Base-by-base conservation (phyloP, 2,329 filamentous ascomycete species). In the Ophiobolus disseminans region DNA sequence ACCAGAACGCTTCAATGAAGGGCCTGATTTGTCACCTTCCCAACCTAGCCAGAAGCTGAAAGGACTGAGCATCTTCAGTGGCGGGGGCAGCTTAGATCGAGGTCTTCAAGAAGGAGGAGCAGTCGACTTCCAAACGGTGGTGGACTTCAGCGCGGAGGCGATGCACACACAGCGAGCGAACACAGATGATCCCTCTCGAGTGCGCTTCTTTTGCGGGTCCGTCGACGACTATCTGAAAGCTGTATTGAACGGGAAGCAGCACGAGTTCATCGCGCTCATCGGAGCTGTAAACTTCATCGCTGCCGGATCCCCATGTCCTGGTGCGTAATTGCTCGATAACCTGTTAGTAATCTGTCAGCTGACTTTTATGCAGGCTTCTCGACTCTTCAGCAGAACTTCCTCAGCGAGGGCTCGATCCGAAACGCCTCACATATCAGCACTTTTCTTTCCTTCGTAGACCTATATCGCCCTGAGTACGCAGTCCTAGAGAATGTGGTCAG, bases 361-460 rank as follows among this genome's bases (percentile, higher is more conserved):
- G 45, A 21, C 8, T 1, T 9, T 11, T 5, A 2, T 28, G 9
- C 9, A 59, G 90, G 88, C 0, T 94, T 91, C 61, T 91, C 88
- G 0, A 44, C 57, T 0, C 69, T 90, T 1, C 92, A 92, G 4
- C 58, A 58, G 0, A 71, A 86, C 58, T 85, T 80, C 59, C 74
- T 77, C 0, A 86, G 81, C 2, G 64, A 76, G 0, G 44, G 75
- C 3, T 86, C 88, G 7, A 72, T 85, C 5, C 83, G 84, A 49
- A 91, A 94, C 63, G 87, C 88, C 25, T 92, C 89, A 0, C 82
- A 94, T 22, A 82, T 94, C 0, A 89, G 88, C 0, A 88, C 88
- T 0, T 90, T 93, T 28, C 86, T 86, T 0, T 85, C 89, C 0
- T 90, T 82, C 50, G 77, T 93, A 1, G 90, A 95, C 54, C 73